phyloP scores from a whole-genome alignment of 768 basidiomycete genomes.

The Mycena pura region DNA sequence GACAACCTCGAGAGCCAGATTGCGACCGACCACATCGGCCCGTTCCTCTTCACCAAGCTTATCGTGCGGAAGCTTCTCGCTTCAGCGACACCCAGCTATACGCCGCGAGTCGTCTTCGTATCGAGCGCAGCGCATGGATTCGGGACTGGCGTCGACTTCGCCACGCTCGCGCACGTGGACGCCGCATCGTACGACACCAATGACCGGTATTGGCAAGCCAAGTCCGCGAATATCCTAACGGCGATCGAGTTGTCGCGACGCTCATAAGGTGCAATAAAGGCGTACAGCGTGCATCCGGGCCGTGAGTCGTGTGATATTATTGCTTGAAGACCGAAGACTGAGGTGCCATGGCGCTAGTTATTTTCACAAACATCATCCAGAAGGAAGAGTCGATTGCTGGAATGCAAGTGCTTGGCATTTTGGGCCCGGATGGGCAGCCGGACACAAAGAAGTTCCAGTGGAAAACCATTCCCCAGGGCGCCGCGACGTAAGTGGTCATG shows the following conservation, averaged over 20 bases:
- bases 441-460: background rate
- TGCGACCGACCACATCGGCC: background rate
- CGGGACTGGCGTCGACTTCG: constrained; percentile 1
- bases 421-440: constrained; percentile 4
- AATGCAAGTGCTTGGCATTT: background rate
- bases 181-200: background rate
- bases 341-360: background rate
- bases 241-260: constrained; percentile 13
- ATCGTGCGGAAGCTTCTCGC: background rate
- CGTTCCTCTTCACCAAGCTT: constrained; percentile 4
- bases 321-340: background rate
- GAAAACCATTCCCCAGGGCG: constrained; percentile 16
- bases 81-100: background rate
- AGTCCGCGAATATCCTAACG: constrained; percentile 15
- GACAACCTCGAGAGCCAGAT: constrained; percentile 5
- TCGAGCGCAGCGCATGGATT: background rate
- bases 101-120: constrained; percentile 1
- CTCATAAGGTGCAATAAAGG: background rate
- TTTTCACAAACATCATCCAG: constrained; percentile 3
- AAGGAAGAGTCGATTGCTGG: background rate
- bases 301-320: background rate
- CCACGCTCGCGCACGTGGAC: background rate
- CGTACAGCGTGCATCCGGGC: constrained; percentile 11
- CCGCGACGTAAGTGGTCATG: constrained; percentile 14
- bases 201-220: constrained; percentile 5